Conservation (phyloP, 129 eudicot species). For the Logfia minima region DNA sequence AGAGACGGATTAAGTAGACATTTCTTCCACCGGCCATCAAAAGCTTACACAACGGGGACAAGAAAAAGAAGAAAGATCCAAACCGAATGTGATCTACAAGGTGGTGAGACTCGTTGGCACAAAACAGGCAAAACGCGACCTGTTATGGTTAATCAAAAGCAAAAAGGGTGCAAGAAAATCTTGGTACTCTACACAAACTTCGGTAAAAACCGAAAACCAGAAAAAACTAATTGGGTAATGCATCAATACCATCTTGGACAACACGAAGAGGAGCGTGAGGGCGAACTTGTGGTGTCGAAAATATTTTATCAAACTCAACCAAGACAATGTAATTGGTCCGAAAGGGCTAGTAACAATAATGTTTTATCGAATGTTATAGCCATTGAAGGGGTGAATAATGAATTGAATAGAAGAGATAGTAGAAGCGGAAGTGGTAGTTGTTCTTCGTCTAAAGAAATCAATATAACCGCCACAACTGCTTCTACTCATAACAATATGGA, state of each 20-base stretch:
- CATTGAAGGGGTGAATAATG: conserved; percentile 29
- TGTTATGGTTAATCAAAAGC: conserved; percentile 84
- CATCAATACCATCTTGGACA: conserved; percentile 96
- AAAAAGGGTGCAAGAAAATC: conserved; percentile 96
- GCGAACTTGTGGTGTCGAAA: conserved; percentile 94
- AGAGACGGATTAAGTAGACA: conserved; percentile 95
- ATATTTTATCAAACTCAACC: conserved; percentile 98
- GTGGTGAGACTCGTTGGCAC: conserved; percentile 97
- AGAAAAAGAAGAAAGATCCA: conserved; percentile 94
- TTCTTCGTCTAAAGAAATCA: conserved; percentile 63
- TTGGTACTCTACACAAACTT: conserved; percentile 93
- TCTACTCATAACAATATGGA: conserved; percentile 55
- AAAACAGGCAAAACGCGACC: conserved; percentile 96
- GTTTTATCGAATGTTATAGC: conserved; percentile 27
- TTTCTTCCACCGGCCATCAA: conserved; percentile 96
- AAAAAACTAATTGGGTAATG: conserved; percentile 98
- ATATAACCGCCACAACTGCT: conserved; percentile 21
- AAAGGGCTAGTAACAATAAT: conserved; percentile 31
- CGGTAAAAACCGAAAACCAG: conserved; percentile 96
- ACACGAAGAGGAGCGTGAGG: conserved; percentile 91
- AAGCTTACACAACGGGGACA: conserved; percentile 98
- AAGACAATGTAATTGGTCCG: conserved; percentile 79
- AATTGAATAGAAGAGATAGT: conserved; percentile 38
- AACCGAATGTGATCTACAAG: conserved; percentile 91
- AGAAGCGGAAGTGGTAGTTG: conserved; percentile 71